These are phyloP conservation scores for Copromyces sp. DNA, from an alignment of 495 filamentous ascomycete genomes.

Conservation along the genomic window DNA sequence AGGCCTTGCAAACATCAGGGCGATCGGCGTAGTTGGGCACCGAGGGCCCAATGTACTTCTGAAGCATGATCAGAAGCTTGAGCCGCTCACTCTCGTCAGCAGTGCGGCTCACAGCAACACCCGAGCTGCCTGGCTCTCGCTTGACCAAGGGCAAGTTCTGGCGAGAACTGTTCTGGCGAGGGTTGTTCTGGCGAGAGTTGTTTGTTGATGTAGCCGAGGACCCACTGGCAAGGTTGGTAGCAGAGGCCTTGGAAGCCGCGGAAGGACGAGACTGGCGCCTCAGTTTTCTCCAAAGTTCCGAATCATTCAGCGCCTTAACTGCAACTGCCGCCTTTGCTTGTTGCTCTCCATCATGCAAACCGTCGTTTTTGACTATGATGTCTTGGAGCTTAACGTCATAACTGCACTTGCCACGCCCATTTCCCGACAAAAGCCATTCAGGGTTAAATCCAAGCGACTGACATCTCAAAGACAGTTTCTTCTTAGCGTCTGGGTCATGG, in stretches of 20 bases:
- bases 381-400: slow-evolving; percentile 7
- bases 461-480: slow-evolving; percentile 13
- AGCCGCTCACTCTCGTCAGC: neutral
- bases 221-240: neutral
- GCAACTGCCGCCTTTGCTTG: slow-evolving; percentile 4
- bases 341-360: neutral
- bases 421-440: neutral
- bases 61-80: slow-evolving; percentile 1
- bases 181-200: neutral
- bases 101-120: neutral
- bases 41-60: neutral
- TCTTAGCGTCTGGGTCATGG: neutral
- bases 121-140: neutral
- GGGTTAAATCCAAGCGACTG: slow-evolving; percentile 26
- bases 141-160: neutral
- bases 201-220: neutral
- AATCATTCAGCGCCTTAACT: slow-evolving; percentile 3
- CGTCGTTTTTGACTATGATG: neutral
- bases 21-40: slow-evolving; percentile 3
- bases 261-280: neutral
- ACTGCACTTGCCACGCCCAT: neutral
- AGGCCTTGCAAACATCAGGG: slow-evolving; percentile 14
- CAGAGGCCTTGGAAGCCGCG: no score
- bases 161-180: neutral
- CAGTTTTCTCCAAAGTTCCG: neutral